Evolutionary conservation across 208 protist genomes (phyloP).

Genomic region (Leishmania amazonensis): DNA sequence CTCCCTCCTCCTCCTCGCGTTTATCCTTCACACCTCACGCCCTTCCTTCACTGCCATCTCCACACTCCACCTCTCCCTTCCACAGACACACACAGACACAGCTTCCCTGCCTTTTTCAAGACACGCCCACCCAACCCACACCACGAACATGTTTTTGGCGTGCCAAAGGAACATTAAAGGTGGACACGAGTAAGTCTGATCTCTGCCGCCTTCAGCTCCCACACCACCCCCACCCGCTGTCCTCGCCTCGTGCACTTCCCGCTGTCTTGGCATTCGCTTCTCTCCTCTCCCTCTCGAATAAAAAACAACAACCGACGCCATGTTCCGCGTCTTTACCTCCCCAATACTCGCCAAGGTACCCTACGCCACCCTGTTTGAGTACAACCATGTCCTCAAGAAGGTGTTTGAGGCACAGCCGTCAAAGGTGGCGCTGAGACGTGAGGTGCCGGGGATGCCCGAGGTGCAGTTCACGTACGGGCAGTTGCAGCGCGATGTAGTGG

Average conservation of each 20-base stretch:
- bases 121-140: neutral
- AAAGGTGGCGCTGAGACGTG: conserved; percentile 68
- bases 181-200: neutral
- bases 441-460: conserved; percentile 51
- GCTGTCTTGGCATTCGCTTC: neutral
- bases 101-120: neutral
- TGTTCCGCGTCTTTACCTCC: conserved; percentile 39
- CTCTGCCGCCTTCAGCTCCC: neutral
- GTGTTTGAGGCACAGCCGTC: conserved; percentile 65
- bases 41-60: neutral
- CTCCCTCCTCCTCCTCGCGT: neutral
- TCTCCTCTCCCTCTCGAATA: neutral
- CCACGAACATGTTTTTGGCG: neutral
- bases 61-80: neutral
- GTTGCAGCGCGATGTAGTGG: conserved; percentile 81
- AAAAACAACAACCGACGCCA: neutral
- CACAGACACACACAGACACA: too few relatives aligned
- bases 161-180: neutral
- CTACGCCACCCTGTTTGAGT: conserved; percentile 77
- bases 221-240: too few relatives aligned
- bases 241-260: neutral
- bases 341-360: conserved; percentile 50
- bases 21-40: neutral
- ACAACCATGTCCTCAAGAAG: conserved; percentile 68
- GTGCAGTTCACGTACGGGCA: conserved; percentile 72